These are phyloP conservation scores for Pisolithus tinctorius DNA, from an alignment of 768 basidiomycete species.

Conservation along the genomic window DNA sequence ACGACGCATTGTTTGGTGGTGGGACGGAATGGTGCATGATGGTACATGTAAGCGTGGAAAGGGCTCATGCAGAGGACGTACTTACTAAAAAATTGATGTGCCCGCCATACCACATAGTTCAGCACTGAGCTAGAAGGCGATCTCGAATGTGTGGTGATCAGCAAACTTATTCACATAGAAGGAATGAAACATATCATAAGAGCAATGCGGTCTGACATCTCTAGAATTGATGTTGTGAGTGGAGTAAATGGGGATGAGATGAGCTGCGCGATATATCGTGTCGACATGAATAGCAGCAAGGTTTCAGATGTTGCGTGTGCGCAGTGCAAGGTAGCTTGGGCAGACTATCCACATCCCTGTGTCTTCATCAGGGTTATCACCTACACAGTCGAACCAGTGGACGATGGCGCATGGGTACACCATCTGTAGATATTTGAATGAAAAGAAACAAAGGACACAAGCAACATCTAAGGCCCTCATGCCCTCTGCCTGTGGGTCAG, in stretches of 20 bases:
- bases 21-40: too few species aligned
- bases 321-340: background rate
- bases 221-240: constrained; percentile 2
- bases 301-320: constrained; percentile 1
- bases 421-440: constrained; percentile 6
- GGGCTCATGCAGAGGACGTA: too few species aligned
- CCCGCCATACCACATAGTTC: too few species aligned
- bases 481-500: background rate
- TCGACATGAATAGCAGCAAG: constrained; percentile 22
- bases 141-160: constrained; percentile 22
- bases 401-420: constrained; percentile 18
- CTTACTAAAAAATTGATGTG: too few species aligned
- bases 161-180: constrained; percentile 13
- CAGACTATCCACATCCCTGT: constrained; percentile 25
- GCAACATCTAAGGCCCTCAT: constrained; percentile 17
- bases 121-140: constrained; percentile 9
- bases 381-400: constrained; percentile 13
- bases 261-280: constrained; percentile 14
- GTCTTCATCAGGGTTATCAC: constrained; percentile 12
- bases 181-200: constrained; percentile 13
- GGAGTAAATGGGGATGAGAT: constrained; percentile 11
- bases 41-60: too few species aligned
- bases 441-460: constrained; percentile 17
- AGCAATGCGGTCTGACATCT: constrained; percentile 9
- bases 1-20: too few species aligned